Percentiles rank a stretch among this genome's conserved stretches.
These are phyloP conservation scores for Lepraria neglecta DNA, from an alignment of 495 filamentous ascomycete species.

Conservation along the genomic window DNA sequence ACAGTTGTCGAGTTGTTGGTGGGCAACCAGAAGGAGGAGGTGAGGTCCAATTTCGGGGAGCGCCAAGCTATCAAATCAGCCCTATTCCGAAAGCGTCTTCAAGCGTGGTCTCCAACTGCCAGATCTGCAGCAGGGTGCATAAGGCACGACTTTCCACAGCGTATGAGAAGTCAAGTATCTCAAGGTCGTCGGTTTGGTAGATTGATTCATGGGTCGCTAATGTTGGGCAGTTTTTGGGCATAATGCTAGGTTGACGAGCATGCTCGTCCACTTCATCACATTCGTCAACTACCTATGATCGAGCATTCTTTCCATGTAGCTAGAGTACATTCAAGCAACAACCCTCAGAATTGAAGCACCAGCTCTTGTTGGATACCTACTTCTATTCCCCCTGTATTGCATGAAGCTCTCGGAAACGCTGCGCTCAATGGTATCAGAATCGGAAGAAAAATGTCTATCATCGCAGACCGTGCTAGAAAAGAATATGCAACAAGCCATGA, in stretches of 20 bases:
- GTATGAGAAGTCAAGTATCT: no score
- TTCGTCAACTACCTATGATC: background rate
- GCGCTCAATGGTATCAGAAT: background rate
- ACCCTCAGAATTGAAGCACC: background rate
- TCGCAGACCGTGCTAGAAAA: slow-evolving; percentile 6
- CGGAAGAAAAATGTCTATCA: background rate
- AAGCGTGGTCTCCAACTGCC: background rate
- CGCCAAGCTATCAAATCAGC: slow-evolving; percentile 2
- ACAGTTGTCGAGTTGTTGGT: background rate
- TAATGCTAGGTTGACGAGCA: no score
- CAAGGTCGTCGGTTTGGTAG: no score
- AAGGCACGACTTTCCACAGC: no score
- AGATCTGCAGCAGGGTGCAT: no score
- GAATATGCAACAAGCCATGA: slow-evolving; percentile 6
- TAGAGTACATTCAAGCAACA: background rate
- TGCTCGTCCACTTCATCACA: background rate
- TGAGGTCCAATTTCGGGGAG: slow-evolving; percentile 3
- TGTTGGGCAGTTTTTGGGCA: no score
- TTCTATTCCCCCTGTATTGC: background rate
- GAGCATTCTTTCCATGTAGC: background rate
- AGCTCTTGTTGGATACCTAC: background rate
- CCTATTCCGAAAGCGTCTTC: slow-evolving; percentile 11
- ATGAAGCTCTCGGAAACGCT: background rate
- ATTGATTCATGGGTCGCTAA: no score
- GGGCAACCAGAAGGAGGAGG: background rate